Conservation (phyloP, 192 early-diverging fungal genomes). For the Linnemannia elongata region DNA sequence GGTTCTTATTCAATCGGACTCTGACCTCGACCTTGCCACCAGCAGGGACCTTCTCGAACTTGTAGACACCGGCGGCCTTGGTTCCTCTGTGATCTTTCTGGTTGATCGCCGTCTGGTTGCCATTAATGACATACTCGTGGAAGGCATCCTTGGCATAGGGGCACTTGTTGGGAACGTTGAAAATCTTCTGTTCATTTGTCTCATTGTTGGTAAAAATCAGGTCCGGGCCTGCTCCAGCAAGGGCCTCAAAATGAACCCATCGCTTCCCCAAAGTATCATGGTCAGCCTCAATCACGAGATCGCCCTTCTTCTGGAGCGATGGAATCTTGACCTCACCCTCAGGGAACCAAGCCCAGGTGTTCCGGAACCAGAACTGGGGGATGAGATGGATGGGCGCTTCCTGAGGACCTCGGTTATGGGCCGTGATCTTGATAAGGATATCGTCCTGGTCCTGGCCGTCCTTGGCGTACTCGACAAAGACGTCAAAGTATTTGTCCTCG, state of each 20-base stretch:
- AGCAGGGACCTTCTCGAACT: conserved; percentile 57
- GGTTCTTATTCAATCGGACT: conserved; percentile 33
- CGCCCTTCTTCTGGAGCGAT: conserved; percentile 21
- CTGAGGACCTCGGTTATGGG: conserved; percentile 29
- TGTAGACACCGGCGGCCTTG: conserved; percentile 62
- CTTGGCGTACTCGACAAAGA: conserved; percentile 55
- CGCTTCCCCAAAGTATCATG: conserved; percentile 32
- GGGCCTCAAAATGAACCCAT: conserved; percentile 36
- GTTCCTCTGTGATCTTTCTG: conserved; percentile 53
- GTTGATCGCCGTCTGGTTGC: conserved; percentile 53
- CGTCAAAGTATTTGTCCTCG: conserved; percentile 56
- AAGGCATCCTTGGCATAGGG: conserved; percentile 61
- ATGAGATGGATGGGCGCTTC: conserved; percentile 41
- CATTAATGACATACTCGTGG: conserved; percentile 58
- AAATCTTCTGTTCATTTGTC: conserved; percentile 58
- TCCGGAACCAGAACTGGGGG: conserved; percentile 53
- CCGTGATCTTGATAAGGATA: conserved; percentile 53
- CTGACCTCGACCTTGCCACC: conserved; percentile 42
- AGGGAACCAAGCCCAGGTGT: conserved; percentile 48
- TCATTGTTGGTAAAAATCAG: conserved; percentile 68
- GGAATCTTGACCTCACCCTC: conserved; percentile 31
- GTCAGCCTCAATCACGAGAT: conserved; percentile 17
- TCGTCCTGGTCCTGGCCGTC: conserved; percentile 43
- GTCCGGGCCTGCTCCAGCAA: conserved; percentile 16
- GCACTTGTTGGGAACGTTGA: conserved; percentile 56